Evolutionary conservation across 176 grass and related monocot genomes (phyloP).

Genomic region (Calamus simplicifolius): DNA sequence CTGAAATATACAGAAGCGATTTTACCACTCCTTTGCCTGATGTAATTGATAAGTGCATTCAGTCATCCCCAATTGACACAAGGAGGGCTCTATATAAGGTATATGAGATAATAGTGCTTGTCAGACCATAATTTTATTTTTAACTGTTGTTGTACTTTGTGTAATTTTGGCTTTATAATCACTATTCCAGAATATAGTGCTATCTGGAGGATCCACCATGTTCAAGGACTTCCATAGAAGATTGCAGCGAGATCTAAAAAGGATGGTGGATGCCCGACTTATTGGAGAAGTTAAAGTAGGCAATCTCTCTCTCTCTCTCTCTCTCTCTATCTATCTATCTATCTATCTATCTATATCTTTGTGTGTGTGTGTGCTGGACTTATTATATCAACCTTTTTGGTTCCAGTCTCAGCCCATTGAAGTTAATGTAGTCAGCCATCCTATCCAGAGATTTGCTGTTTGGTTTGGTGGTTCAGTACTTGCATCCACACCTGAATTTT

Average conservation of each 20-base stretch:
- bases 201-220: conserved; percentile 96
- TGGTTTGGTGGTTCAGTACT: conserved; percentile 99
- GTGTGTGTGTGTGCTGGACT: not conserved
- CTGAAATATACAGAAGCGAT: conserved; percentile 81
- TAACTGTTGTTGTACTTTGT: too few relatives aligned
- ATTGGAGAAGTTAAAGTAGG: conserved; percentile 60
- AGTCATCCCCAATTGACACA: conserved; percentile 96
- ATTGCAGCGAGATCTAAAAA: conserved; percentile 91
- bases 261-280: conserved; percentile 84
- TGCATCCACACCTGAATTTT: conserved; percentile 95
- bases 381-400: conserved; percentile 11
- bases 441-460: conserved; percentile 93
- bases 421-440: conserved; percentile 91
- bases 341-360: not conserved
- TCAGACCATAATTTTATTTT: too few relatives aligned
- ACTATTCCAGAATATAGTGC: conserved; percentile 89
- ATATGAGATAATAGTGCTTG: conserved; percentile 10
- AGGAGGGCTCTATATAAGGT: conserved; percentile 95
- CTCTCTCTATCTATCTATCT: too few relatives aligned
- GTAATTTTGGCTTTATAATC: too few relatives aligned
- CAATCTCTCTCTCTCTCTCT: too few relatives aligned
- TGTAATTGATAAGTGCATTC: conserved; percentile 90
- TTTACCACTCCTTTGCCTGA: conserved; percentile 66
- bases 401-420: conserved; percentile 84
- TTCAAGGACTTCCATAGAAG: conserved; percentile 99